Evolutionary conservation across 2,329 filamentous ascomycete species (phyloP).

Genomic region (Fusarium redolens): DNA sequence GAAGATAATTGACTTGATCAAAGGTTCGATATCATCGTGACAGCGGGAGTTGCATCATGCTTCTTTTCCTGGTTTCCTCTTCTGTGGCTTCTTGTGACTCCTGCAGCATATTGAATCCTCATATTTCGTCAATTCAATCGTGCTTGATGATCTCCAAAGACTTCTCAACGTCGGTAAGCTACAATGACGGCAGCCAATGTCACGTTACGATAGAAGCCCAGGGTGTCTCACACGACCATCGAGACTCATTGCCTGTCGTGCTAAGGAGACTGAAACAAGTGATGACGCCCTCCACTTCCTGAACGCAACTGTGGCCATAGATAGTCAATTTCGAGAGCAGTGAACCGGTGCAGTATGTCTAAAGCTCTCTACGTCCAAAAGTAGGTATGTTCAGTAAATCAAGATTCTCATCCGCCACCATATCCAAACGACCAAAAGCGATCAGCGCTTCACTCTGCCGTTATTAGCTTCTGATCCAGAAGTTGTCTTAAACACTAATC

Average conservation of each 20-base stretch:
- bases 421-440: neutral
- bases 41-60: neutral
- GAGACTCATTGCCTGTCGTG: neutral
- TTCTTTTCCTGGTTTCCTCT: neutral
- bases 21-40: neutral
- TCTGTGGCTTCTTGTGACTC: neutral
- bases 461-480: neutral
- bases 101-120: neutral
- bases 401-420: neutral
- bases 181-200: accelerated
- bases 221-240: neutral
- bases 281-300: neutral
- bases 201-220: neutral
- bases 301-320: neutral
- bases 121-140: neutral
- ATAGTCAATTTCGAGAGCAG: neutral
- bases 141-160: neutral
- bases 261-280: neutral
- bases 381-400: neutral
- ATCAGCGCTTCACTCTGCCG: neutral
- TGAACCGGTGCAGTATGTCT: too few relatives aligned
- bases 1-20: neutral
- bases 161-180: neutral
- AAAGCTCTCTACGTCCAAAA: neutral
- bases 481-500: neutral